phyloP scores from a whole-genome alignment of 164 flowering plant species.

The Kalanchoe fedtschenkoi region DNA sequence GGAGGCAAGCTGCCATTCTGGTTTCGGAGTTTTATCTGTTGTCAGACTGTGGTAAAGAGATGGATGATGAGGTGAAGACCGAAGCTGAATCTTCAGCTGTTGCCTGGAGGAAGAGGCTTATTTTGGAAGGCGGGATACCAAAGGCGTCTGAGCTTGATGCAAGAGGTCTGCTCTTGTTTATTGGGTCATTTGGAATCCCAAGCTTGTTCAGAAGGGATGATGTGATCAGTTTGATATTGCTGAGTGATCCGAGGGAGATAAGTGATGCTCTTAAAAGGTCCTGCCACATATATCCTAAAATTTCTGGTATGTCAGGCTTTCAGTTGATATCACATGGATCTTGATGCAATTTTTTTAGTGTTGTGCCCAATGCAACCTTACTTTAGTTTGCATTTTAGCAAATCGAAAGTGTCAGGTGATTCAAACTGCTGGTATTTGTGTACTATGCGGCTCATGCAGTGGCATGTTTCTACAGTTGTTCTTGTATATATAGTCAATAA shows the following conservation, averaged over 20 bases:
- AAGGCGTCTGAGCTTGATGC: constrained; percentile 30
- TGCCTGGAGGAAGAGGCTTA: constrained; percentile 40
- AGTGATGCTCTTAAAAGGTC: constrained; percentile 24
- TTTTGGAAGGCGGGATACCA: constrained; percentile 38
- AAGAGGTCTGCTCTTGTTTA: constrained; percentile 38
- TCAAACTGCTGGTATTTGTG: not conserved
- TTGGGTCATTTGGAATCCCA: constrained; percentile 46
- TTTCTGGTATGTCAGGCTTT: constrained; percentile 26
- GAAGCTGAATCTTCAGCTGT: constrained; percentile 30
- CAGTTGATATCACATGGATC: not conserved
- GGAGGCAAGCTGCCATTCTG: constrained; percentile 28
- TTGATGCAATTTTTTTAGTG: not conserved
- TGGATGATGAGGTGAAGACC: constrained; percentile 13
- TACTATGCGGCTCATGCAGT: not conserved
- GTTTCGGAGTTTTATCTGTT: constrained; percentile 31
- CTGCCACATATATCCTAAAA: constrained; percentile 15
- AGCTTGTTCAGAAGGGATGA: constrained; percentile 25
- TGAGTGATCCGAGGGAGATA: constrained; percentile 20
- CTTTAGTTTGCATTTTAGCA: not conserved
- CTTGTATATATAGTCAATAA: not conserved
- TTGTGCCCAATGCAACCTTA: not conserved
- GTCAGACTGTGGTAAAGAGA: constrained; percentile 14
- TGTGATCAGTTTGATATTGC: constrained; percentile 25
- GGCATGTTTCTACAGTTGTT: no score
- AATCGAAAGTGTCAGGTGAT: not conserved